These are phyloP conservation scores for Leishmania lainsoni DNA, from an alignment of 208 protist genomes.

Conservation along the genomic window DNA sequence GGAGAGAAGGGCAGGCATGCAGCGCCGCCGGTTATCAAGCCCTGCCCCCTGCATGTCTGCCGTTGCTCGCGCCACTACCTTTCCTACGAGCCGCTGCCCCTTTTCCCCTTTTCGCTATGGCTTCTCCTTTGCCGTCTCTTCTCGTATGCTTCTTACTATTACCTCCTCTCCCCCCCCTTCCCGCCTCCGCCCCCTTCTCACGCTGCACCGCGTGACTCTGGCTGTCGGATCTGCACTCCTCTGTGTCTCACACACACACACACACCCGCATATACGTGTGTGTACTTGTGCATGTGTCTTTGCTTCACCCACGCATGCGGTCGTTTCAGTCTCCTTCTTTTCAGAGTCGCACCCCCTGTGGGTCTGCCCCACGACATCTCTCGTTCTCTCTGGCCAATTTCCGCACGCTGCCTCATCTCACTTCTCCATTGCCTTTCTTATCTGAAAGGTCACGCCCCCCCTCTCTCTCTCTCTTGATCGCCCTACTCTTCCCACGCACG, in stretches of 20 bases:
- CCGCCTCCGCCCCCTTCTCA: neutral
- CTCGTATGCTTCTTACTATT: neutral
- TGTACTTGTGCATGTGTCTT: neutral
- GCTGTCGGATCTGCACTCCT: neutral
- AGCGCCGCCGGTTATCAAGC: neutral
- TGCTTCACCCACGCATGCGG: neutral
- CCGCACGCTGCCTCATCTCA: neutral
- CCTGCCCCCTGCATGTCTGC: neutral
- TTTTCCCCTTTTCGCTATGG: neutral
- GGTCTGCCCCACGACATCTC: constrained; percentile 12
- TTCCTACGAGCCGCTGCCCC: neutral
- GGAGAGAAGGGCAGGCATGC: neutral
- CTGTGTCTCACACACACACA: neutral
- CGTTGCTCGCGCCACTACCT: neutral
- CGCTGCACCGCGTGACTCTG: neutral
- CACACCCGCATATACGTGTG: constrained; percentile 1
- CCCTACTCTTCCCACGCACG: neutral
- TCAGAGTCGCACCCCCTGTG: neutral
- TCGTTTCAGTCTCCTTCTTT: neutral
- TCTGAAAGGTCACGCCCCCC: neutral
- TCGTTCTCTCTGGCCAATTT: neutral
- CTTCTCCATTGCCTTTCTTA: neutral
- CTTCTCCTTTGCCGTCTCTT: neutral
- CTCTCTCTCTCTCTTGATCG: neutral
- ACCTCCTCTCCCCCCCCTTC: neutral